Base-by-base conservation (phyloP, 208 protist genomes). In the Leishmania major region DNA sequence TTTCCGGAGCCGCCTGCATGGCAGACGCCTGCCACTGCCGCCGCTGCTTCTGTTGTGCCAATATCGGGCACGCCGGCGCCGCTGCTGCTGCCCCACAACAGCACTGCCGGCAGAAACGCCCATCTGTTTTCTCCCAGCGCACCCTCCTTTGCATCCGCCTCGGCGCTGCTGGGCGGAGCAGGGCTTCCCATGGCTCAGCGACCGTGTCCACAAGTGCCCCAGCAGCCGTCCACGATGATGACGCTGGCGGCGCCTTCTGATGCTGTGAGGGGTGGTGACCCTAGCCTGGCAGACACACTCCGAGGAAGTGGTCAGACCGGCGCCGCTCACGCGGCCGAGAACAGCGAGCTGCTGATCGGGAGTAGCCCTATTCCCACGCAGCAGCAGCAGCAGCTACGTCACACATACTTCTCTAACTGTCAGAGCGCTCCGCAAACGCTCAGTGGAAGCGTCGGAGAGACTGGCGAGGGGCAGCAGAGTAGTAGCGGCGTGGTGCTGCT, bases 1-100 rank as follows among this genome's bases (percentile, higher is more conserved):
- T 88, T 93, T 57, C 80, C 85, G 11, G 85, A 90, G 57, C 89
- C 89, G n/a, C 82, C 82, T 28, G 45, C 73, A 40, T 73, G 73
- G 78, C 62, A 72, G 53, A 40, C 75, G 31, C 37, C 53, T 49
- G 11, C 75, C 28, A 25, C 40, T 47, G 28, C 28, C 22, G 37
- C 25, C 7, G 45, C 51, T 53, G 43, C 69, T 45, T 15, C 73
- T 57, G 35, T 43, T 1, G 6, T 47, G 35, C 17, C 35, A 62
- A 49, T 17, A 15, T n/a, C 73, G 10, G 10, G 43, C 8, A 4
- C 47, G 37, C 22, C 70, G 45, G 6, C 22, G 37, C 43, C 28
- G 40, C 35, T 15, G 70, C 70, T 17, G 25, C 28, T 53, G 22
- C 70, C 70, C n/a, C 70, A 47, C 70, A 53, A 35, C 70, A 53